Base-by-base conservation (phyloP, 345 rosid species). In the Lumnitzera littorea region DNA sequence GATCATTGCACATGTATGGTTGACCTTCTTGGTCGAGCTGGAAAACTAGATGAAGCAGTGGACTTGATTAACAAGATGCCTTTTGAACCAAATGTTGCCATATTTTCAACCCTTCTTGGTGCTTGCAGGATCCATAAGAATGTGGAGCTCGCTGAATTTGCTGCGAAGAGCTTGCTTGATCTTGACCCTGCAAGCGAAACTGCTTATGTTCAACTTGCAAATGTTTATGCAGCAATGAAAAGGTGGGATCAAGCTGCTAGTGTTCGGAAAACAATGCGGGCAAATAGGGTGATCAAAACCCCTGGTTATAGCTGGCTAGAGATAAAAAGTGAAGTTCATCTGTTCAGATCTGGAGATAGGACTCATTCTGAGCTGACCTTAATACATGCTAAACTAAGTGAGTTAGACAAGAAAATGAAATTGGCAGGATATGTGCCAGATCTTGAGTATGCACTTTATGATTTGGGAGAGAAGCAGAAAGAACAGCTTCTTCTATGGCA, bases 371-470 rank as follows among this genome's bases (percentile, higher is more conserved):
- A 87, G 13, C 61, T 92, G 68, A 70, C 59, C 60, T 72, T 73
- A 8, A 79, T 87, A 73, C 85, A 78, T 59, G 64, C 64, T 65
- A 92, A 87, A 69, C 80, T 88, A 15, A 65, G 62, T 20, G 94
- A 82, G 46, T 13, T 87, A 60, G 88, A 71, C 72, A 70, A 67
- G 78, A 89, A 76, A 67, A 83, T 92, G 89, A 92, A 81, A 73
- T 24, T 78, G 60, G 84, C 84, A 3, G 98, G 98, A 50, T 89
- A 89, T 63, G 76, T 70, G 27, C 96, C 96, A 0, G 84, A 80
- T 60, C 87, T 89, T 24, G 94, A 92, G 62, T 92, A 62, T 69
- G 95, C 85, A n/a, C 67, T 87, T 55, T 91, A 85, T 62, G 79
- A 87, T 57, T 87, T 89, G 24, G 94, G 76, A 11, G 71, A 82